phyloP scores from a whole-genome alignment of 2,329 filamentous ascomycete species.

The Phaeosphaeria sp. region DNA sequence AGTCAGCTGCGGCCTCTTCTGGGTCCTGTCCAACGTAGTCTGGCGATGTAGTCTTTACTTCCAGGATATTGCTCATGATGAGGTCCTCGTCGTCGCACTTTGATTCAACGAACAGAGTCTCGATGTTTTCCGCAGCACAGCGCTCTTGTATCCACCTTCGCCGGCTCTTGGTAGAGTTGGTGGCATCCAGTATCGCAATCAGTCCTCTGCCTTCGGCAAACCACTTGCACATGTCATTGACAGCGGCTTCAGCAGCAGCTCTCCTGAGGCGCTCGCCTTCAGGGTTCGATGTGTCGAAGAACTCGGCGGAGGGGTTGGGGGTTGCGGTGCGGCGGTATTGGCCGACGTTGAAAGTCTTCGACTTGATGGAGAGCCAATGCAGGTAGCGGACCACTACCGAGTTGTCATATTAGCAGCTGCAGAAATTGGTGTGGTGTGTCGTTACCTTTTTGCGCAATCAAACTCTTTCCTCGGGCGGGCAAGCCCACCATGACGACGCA shows the following conservation, averaged over 20 bases:
- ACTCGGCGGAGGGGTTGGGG: slow-evolving; percentile 88
- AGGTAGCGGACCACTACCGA: slow-evolving; percentile 72
- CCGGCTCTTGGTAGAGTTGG: slow-evolving; percentile 90
- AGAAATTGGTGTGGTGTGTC: not conserved
- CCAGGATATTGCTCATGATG: slow-evolving; percentile 97
- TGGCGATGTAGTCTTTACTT: slow-evolving; percentile 95
- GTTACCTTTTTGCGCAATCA: slow-evolving; percentile 95
- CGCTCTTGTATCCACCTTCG: slow-evolving; percentile 89
- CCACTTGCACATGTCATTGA: slow-evolving; percentile 94
- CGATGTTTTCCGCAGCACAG: slow-evolving; percentile 77
- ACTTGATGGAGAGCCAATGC: slow-evolving; percentile 92
- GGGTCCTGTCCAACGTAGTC: slow-evolving; percentile 96
- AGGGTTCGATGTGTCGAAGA: slow-evolving; percentile 89
- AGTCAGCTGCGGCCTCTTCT: slow-evolving; percentile 87
- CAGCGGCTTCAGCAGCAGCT: slow-evolving; percentile 88
- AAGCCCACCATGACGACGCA: slow-evolving; percentile 99
- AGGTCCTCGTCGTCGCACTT: slow-evolving; percentile 95
- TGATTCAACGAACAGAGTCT: slow-evolving; percentile 94
- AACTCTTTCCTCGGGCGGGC: slow-evolving; percentile 93
- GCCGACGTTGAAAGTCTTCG: slow-evolving; percentile 96
- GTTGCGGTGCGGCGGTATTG: slow-evolving; percentile 90
- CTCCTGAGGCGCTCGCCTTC: slow-evolving; percentile 89
- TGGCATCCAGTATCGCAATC: slow-evolving; percentile 94
- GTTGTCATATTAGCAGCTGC: slow-evolving; percentile 15
- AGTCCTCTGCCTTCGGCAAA: slow-evolving; percentile 78